Conservation (phyloP, 768 basidiomycete species). For the Tylopilus cervinicoccineus region DNA sequence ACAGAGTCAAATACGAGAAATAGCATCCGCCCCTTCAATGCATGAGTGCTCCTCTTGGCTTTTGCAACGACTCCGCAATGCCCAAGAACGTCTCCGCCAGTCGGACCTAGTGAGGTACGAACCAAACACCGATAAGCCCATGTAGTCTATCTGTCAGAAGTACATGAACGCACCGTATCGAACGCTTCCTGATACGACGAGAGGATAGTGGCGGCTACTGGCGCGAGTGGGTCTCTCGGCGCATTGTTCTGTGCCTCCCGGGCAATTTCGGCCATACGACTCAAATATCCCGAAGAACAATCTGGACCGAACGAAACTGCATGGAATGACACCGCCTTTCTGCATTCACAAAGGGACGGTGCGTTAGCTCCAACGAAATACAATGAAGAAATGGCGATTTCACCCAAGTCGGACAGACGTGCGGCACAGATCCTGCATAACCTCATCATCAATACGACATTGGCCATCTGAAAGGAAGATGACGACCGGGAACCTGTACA, state of each 20-base stretch:
- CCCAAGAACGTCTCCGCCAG: conserved; percentile 56
- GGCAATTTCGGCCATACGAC: conserved; percentile 52
- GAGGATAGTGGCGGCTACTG: conserved; percentile 28
- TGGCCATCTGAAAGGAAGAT: conserved; percentile 48
- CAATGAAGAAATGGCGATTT: too few relatives aligned
- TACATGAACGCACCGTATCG: conserved; percentile 37
- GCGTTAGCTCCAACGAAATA: not conserved
- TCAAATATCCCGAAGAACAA: conserved; percentile 25
- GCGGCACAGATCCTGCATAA: conserved; percentile 39
- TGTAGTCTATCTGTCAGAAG: too few relatives aligned
- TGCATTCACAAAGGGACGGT: conserved; percentile 13
- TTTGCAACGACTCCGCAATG: conserved; percentile 54
- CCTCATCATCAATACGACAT: conserved; percentile 35
- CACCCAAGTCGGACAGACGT: conserved; percentile 45
- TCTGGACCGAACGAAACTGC: conserved; percentile 51
- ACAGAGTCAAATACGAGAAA: too few relatives aligned
- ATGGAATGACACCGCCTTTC: conserved; percentile 56
- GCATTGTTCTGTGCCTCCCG: conserved; percentile 42
- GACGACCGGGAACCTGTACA: conserved; percentile 27
- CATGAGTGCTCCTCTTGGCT: conserved; percentile 49
- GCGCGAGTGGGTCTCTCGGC: conserved; percentile 38
- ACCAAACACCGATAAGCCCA: not conserved
- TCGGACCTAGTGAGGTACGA: conserved; percentile 35
- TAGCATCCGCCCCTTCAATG: conserved; percentile 11
- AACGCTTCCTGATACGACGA: conserved; percentile 51